phyloP scores from a whole-genome alignment of 1,284 basidiomycete species.

The Hemileia vastatrix region DNA sequence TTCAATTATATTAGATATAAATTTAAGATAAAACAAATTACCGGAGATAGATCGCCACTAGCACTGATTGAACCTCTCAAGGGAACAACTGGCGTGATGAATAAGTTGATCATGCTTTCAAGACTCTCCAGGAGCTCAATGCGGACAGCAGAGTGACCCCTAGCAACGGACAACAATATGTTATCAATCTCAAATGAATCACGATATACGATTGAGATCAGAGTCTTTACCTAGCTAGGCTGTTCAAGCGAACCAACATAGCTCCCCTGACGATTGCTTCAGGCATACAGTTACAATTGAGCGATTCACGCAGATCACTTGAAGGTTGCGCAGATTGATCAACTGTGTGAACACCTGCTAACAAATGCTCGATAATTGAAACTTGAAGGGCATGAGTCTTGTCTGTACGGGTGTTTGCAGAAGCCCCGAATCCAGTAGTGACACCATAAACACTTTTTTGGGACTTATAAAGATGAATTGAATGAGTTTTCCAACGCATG shows the following conservation, averaged over 20 bases:
- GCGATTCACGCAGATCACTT: background rate
- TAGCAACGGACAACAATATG: background rate
- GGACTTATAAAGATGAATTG: slow-evolving; percentile 1
- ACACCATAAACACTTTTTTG: slow-evolving; percentile 30
- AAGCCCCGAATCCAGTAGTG: slow-evolving; percentile 33
- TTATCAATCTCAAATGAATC: background rate
- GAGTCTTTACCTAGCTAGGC: slow-evolving; percentile 53
- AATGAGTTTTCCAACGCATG: background rate
- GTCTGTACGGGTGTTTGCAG: slow-evolving; percentile 61
- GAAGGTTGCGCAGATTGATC: slow-evolving; percentile 31
- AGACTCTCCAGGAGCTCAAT: slow-evolving; percentile 71
- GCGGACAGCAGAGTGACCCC: slow-evolving; percentile 73
- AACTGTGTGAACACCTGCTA: slow-evolving; percentile 57
- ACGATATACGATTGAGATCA: background rate
- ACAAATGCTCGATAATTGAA: slow-evolving; percentile 69
- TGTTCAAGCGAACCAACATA: slow-evolving; percentile 75
- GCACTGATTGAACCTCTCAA: slow-evolving; percentile 71
- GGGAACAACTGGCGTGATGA: slow-evolving; percentile 73
- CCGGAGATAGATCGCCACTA: slow-evolving; percentile 52
- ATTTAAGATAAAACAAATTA: slow-evolving; percentile 23
- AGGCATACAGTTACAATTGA: slow-evolving; percentile 64
- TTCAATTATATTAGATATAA: slow-evolving; percentile 6
- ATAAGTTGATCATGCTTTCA: slow-evolving; percentile 59
- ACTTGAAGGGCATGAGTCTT: slow-evolving; percentile 60
- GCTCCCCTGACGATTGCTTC: slow-evolving; percentile 81